Percentiles rank a stretch among this genome's conserved stretches.
Evolutionary conservation across 169 alveolate genomes (phyloP).

Genomic region (Eimeria zaria): DNA sequence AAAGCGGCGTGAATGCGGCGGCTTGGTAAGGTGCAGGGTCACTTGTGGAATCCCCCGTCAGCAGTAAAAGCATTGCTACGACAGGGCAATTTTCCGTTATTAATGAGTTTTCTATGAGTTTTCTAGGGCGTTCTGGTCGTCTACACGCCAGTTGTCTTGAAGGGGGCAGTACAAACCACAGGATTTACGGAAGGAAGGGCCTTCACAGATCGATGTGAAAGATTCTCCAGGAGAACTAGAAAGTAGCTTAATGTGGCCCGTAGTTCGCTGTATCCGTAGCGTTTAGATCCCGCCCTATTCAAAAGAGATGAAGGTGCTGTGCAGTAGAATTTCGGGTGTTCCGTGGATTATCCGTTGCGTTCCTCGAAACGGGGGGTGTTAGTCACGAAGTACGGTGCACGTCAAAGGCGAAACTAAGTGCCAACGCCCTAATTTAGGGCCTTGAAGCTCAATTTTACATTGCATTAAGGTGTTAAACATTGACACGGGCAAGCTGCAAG

Average conservation of each 20-base stretch:
- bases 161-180: constrained; percentile 7
- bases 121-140: neutral
- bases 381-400: neutral
- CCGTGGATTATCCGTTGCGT: neutral
- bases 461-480: neutral
- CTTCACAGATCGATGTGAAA: neutral
- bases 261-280: neutral
- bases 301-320: neutral
- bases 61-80: neutral
- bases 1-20: neutral
- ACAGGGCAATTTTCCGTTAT: neutral
- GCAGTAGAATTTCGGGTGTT: neutral
- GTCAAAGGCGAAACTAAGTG: neutral
- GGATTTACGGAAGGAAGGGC: neutral
- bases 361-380: neutral
- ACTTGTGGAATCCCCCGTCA: neutral
- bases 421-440: neutral
- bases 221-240: neutral
- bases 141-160: neutral
- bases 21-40: constrained; percentile 43
- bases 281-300: neutral
- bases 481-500: neutral
- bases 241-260: neutral
- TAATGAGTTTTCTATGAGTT: neutral
- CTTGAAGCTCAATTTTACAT: neutral